Percentiles rank a stretch among this genome's conserved stretches.
Conservation (phyloP, 108 stramenopile genomes). For the Cylindrotheca closterium region DNA sequence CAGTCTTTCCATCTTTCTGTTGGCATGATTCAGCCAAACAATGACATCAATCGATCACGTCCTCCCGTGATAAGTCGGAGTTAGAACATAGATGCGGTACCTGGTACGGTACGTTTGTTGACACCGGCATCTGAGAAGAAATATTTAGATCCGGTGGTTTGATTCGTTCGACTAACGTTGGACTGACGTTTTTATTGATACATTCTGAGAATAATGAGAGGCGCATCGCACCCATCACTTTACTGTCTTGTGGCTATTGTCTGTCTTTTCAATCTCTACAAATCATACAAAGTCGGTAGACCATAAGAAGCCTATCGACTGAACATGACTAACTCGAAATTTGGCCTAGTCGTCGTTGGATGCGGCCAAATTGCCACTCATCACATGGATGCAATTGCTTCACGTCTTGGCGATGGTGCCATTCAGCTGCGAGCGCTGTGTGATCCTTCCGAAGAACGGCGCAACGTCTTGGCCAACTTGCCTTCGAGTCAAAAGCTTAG, state of each 20-base stretch:
- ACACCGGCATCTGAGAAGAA: too few relatives aligned
- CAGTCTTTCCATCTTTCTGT: conserved; percentile 6
- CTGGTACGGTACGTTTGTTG: too few relatives aligned
- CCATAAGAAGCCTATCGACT: not conserved
- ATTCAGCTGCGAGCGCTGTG: conserved; percentile 16
- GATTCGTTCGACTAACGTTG: too few relatives aligned
- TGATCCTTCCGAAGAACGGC: conserved; percentile 34
- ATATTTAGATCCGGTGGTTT: too few relatives aligned
- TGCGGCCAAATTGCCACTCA: conserved; percentile 46
- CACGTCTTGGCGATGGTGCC: not conserved
- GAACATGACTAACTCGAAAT: not conserved
- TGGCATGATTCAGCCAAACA: not conserved
- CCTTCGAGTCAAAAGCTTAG: not conserved
- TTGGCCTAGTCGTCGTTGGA: conserved; percentile 29
- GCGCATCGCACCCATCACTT: too few relatives aligned
- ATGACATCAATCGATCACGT: too few relatives aligned
- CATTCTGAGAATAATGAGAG: too few relatives aligned
- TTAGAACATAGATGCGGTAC: too few relatives aligned
- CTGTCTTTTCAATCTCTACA: too few relatives aligned
- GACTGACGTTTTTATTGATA: too few relatives aligned
- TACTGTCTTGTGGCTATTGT: too few relatives aligned
- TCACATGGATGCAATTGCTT: conserved; percentile 23
- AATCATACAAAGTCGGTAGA: not conserved
- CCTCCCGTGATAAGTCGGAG: too few relatives aligned
- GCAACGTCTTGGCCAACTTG: conserved; percentile 10